Conservation (phyloP, 371 early-diverging fungal genomes). For the Mortierella sp. region DNA sequence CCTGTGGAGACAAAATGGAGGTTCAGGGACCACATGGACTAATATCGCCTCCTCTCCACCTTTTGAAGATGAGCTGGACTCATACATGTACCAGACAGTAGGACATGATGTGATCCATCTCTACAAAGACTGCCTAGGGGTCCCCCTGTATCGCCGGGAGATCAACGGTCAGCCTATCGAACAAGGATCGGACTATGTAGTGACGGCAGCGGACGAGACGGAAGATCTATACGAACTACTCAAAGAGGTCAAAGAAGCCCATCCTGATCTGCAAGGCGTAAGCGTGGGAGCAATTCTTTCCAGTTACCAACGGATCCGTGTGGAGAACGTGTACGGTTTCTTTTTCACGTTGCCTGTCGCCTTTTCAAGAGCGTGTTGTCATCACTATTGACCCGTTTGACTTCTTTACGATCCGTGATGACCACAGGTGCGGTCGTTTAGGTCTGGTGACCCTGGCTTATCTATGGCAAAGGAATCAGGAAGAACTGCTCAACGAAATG, state of each 20-base stretch:
- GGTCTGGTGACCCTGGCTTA: conserved; percentile 89
- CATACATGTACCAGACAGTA: conserved; percentile 99
- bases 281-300: conserved; percentile 99
- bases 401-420: not conserved
- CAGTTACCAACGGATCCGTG: conserved; percentile 97
- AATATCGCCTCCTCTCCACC: not conserved
- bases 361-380: not conserved
- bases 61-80: conserved; percentile 89
- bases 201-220: conserved; percentile 89
- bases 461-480: conserved; percentile 95
- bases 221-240: conserved; percentile 94
- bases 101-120: conserved; percentile 92
- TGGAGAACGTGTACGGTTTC: conserved; percentile 89
- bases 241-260: conserved; percentile 56
- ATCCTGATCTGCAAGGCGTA: conserved; percentile 91
- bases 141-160: conserved; percentile 89
- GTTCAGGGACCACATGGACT: not conserved
- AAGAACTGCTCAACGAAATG: conserved; percentile 92
- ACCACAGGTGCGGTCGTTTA: conserved; percentile 80
- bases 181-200: conserved; percentile 73
- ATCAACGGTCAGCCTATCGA: conserved; percentile 81
- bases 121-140: conserved; percentile 89
- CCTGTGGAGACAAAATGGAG: not conserved
- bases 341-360: not conserved
- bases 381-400: not conserved